A percentile compares a stretch with the other conserved stretches of the same genome.
Evolutionary conservation across 23 red algal genomes (phyloP).

Genomic region (Gracilaria caudata): DNA sequence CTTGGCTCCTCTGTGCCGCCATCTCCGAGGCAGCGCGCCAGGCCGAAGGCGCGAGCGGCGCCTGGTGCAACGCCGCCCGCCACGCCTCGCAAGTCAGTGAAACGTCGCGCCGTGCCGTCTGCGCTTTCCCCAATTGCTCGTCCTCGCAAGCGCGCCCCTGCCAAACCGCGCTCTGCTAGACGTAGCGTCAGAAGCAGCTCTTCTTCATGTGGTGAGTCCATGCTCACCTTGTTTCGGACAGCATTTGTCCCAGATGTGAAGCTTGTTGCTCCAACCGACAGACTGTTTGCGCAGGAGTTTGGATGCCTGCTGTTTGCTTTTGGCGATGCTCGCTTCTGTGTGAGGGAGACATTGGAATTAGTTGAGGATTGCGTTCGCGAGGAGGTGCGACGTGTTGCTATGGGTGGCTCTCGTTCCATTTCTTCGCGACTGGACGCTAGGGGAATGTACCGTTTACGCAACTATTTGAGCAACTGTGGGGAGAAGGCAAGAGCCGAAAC

Average conservation of each 20-base stretch:
- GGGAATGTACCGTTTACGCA: not conserved
- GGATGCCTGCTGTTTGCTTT: constrained; percentile 12
- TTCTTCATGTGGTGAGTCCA: not conserved
- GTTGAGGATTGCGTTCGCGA: constrained; percentile 23
- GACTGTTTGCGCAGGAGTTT: constrained; percentile 19
- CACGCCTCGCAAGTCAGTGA: not conserved
- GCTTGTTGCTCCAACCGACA: not conserved
- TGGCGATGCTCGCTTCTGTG: constrained; percentile 23
- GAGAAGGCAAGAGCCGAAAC: not conserved
- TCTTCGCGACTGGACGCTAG: not conserved
- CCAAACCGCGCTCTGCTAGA: not conserved
- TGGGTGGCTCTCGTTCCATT: not conserved
- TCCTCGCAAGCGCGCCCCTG: constrained; percentile 6
- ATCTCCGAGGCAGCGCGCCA: not conserved
- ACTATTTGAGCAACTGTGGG: not conserved
- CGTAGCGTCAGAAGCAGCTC: not conserved
- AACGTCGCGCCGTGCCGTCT: not conserved
- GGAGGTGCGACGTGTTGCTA: constrained; percentile 9
- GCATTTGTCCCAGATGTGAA: constrained; percentile 6
- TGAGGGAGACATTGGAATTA: not conserved
- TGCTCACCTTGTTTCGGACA: not conserved
- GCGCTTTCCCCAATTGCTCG: not conserved
- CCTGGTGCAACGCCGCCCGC: not conserved
- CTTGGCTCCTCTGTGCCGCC: not conserved
- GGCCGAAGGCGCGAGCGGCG: not conserved